Percentiles rank a stretch among this genome's conserved stretches.
Evolutionary conservation across 2,329 filamentous ascomycete genomes (phyloP).

Genomic region (Penicillium olsonii): DNA sequence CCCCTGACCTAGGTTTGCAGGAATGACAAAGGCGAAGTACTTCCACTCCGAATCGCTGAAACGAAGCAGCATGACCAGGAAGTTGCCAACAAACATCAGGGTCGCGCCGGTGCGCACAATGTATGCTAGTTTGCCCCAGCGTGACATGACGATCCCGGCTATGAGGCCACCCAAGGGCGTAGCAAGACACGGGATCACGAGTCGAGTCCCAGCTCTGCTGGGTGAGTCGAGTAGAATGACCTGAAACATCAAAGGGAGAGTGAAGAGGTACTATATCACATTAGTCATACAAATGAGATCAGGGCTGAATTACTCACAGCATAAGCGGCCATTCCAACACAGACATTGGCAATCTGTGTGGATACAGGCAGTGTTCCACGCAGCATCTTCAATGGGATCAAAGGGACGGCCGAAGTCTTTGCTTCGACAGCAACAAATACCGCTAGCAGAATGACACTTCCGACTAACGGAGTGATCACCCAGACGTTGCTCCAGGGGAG

Average conservation of each 20-base stretch:
- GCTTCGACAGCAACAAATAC: conserved; percentile 44
- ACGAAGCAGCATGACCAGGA: conserved; percentile 41
- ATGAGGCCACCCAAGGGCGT: conserved; percentile 48
- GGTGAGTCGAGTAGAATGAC: conserved; percentile 46
- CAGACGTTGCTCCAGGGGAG: conserved; percentile 46
- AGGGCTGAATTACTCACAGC: conserved; percentile 49
- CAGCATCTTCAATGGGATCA: conserved; percentile 55
- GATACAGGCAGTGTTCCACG: conserved; percentile 56
- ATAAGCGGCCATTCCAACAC: conserved; percentile 63
- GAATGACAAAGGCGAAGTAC: conserved; percentile 48
- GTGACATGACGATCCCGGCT: conserved; percentile 50
- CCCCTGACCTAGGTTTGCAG: conserved; percentile 50
- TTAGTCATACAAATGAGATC: not conserved
- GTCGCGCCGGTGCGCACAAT: conserved; percentile 44
- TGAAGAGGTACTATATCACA: conserved; percentile 46
- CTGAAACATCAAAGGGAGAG: conserved; percentile 48
- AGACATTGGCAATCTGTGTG: conserved; percentile 61
- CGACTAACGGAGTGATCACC: conserved; percentile 43
- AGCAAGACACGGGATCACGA: conserved; percentile 49
- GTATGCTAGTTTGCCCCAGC: conserved; percentile 46
- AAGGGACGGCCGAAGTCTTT: conserved; percentile 44
- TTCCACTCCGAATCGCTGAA: conserved; percentile 49
- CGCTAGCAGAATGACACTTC: conserved; percentile 39
- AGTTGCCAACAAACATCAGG: conserved; percentile 49
- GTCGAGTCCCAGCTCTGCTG: conserved; percentile 46